phyloP scores from a whole-genome alignment of 2,329 filamentous ascomycete genomes.

The Alternaria sp. region DNA sequence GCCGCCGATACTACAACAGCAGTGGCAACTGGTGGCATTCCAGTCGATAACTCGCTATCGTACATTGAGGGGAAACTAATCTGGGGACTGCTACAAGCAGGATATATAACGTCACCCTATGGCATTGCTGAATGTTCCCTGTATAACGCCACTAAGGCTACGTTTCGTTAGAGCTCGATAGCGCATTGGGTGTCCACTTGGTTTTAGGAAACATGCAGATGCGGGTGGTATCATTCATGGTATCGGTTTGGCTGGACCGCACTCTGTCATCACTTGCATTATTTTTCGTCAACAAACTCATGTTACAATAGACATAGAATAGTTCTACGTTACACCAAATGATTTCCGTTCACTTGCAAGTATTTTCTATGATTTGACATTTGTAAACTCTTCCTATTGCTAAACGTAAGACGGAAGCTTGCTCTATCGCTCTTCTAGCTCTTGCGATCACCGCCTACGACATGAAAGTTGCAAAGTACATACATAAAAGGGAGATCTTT shows the following conservation, averaged over 20 bases:
- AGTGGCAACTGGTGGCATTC: constrained; percentile 47
- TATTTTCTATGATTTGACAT: background rate
- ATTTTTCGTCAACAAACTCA: background rate
- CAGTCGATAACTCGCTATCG: constrained; percentile 43
- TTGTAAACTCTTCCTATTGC: background rate
- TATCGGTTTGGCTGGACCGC: background rate
- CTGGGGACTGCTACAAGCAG: background rate
- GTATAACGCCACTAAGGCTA: background rate
- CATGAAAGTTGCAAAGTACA: background rate
- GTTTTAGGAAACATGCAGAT: background rate
- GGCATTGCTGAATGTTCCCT: background rate
- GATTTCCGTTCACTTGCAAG: background rate
- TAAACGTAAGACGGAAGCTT: background rate
- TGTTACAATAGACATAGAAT: background rate
- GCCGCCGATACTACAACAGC: constrained; percentile 56
- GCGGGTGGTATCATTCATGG: background rate
- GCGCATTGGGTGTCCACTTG: background rate
- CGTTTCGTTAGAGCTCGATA: background rate
- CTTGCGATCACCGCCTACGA: background rate
- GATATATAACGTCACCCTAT: background rate
- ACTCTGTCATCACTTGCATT: background rate
- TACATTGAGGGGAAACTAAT: constrained; percentile 45
- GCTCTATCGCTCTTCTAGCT: background rate
- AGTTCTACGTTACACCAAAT: background rate
- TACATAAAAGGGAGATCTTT: background rate